Percentiles rank a stretch among this genome's conserved stretches.
These are phyloP conservation scores for Sphaerulina populicola DNA, from an alignment of 2,329 filamentous ascomycete genomes.

Conservation along the genomic window DNA sequence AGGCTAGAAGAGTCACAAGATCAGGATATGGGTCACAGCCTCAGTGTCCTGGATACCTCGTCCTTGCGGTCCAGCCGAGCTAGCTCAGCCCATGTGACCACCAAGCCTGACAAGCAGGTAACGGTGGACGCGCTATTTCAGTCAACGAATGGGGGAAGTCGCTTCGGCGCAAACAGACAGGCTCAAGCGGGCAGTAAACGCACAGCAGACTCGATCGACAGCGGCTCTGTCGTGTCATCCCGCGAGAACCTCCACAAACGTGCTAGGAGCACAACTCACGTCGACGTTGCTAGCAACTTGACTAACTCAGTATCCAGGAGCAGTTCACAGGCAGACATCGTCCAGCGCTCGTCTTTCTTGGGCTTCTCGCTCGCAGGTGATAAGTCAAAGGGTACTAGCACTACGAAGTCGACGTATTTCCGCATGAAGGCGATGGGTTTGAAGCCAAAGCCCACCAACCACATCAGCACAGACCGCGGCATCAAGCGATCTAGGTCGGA, in stretches of 20 bases:
- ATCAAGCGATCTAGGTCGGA: constrained; percentile 22
- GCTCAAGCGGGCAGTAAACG: constrained; percentile 24
- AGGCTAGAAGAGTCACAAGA: constrained; percentile 21
- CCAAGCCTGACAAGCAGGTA: constrained; percentile 1
- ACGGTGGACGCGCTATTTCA: constrained; percentile 22
- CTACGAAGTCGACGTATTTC: constrained; percentile 46
- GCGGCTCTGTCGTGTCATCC: constrained; percentile 6
- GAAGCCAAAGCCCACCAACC: constrained; percentile 34
- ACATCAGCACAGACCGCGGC: constrained; percentile 12
- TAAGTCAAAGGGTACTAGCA: constrained; percentile 35
- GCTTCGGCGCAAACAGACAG: constrained; percentile 10
- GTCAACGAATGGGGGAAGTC: constrained; percentile 15
- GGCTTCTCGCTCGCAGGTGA: constrained; percentile 22
- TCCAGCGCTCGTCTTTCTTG: constrained; percentile 29
- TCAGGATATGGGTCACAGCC: constrained; percentile 8
- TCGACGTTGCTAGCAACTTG: constrained; percentile 20
- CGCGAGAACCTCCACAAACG: constrained; percentile 24
- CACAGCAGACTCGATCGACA: constrained; percentile 21
- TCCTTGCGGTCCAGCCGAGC: constrained; percentile 14
- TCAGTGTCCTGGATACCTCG: constrained; percentile 9
- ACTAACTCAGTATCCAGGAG: constrained; percentile 16
- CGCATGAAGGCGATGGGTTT: constrained; percentile 44
- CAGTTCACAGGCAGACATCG: constrained; percentile 13
- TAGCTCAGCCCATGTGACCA: neutral
- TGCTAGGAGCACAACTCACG: constrained; percentile 25